Evolutionary conservation across 495 filamentous ascomycete genomes (phyloP).

Genomic region (Daldinia bambusicola): DNA sequence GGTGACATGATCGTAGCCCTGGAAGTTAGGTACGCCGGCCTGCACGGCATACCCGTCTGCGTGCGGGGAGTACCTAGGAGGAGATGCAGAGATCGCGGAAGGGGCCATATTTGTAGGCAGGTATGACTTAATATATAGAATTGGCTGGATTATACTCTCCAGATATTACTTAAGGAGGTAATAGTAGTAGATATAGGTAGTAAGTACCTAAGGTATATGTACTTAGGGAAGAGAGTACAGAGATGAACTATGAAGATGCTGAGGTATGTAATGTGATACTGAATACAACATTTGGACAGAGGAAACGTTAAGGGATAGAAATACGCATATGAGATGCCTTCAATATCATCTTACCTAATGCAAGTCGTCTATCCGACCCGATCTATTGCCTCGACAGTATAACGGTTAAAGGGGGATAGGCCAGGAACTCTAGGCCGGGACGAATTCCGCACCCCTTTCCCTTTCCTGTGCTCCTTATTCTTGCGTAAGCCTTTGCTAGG

Average conservation of each 20-base stretch:
- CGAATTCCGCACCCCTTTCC: constrained; percentile 35
- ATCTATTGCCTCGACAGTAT: not conserved
- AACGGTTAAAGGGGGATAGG: constrained; percentile 34
- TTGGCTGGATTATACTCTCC: not conserved
- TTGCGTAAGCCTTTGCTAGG: constrained; percentile 10
- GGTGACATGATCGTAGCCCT: constrained; percentile 86
- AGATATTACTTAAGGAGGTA: not conserved
- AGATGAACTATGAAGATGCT: not conserved
- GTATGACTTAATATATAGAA: not conserved
- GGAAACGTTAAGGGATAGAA: constrained; percentile 8
- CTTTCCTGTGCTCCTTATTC: constrained; percentile 3
- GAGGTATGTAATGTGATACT: not conserved
- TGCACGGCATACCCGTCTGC: constrained; percentile 57
- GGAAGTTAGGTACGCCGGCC: constrained; percentile 66
- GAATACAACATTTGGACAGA: constrained; percentile 6
- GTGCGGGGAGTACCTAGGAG: constrained; percentile 52
- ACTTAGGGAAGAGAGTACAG: not conserved
- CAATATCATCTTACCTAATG: not conserved
- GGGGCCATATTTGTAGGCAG: constrained; percentile 68
- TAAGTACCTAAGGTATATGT: too few relatives aligned
- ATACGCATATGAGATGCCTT: constrained; percentile 1
- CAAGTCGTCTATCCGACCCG: not conserved
- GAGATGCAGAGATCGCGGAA: constrained; percentile 70
- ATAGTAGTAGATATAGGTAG: not conserved
- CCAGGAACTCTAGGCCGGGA: constrained; percentile 24